Conservation (phyloP, 352 stramenopile genomes). For the Blastocystis sp. region DNA sequence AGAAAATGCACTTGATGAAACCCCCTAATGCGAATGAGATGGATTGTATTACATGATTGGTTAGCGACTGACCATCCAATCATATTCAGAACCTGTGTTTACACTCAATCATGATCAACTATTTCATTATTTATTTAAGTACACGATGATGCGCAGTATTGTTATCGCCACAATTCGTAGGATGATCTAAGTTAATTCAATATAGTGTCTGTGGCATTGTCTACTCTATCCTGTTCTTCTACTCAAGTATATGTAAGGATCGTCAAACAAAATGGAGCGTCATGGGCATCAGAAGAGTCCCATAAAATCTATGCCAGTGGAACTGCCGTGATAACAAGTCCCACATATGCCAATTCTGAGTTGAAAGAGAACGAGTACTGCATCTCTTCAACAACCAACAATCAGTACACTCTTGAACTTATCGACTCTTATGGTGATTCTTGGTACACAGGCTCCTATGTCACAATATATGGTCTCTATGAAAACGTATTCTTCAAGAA, state of each 20-base stretch:
- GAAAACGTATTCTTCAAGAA: slow-evolving; percentile 54
- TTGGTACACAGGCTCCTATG: background rate
- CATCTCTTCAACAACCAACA: slow-evolving; percentile 12
- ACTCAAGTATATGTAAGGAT: slow-evolving; percentile 29
- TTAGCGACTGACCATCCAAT: background rate
- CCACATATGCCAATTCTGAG: background rate
- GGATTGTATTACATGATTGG: too few species aligned
- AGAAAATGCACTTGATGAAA: too few species aligned
- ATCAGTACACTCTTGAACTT: slow-evolving; percentile 25
- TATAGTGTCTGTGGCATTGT: slow-evolving; percentile 1
- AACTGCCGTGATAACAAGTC: background rate
- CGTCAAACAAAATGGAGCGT: background rate
- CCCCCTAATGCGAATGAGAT: too few species aligned
- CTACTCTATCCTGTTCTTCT: background rate
- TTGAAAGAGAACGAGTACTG: background rate
- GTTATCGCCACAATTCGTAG: background rate
- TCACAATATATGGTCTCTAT: background rate
- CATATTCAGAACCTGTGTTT: background rate
- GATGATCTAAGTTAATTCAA: background rate
- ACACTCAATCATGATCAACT: background rate
- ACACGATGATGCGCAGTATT: background rate
- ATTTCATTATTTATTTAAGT: background rate
- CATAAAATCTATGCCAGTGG: slow-evolving; percentile 6
- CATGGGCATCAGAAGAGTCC: slow-evolving; percentile 23
- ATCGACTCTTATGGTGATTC: slow-evolving; percentile 59